Conservation (phyloP, 2,329 filamentous ascomycete genomes). For the Coniella lustricola region DNA sequence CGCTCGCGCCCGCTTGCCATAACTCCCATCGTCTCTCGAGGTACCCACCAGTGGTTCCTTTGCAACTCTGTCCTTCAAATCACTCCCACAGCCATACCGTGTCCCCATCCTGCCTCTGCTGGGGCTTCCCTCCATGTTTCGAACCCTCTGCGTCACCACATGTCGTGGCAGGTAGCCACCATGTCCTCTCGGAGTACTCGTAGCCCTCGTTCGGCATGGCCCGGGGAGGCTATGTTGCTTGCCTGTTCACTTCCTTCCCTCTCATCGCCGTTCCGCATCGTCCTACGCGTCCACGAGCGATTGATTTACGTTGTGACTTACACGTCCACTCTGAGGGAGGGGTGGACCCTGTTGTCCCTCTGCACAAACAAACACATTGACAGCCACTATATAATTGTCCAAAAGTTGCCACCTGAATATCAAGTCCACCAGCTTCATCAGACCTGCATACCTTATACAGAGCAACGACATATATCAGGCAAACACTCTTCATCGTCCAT, state of each 20-base stretch:
- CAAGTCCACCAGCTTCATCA: slow-evolving; percentile 8
- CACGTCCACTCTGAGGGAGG: slow-evolving; percentile 7
- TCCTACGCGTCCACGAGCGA: slow-evolving; percentile 10
- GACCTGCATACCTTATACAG: slow-evolving; percentile 3
- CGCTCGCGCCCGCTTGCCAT: too few relatives aligned
- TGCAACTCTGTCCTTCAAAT: neutral
- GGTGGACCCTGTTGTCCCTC: slow-evolving; percentile 1
- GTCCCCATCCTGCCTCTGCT: neutral
- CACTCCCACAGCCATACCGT: neutral
- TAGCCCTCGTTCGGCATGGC: slow-evolving; percentile 5
- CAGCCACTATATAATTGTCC: slow-evolving; percentile 11
- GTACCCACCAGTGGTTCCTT: slow-evolving; percentile 7
- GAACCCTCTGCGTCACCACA: slow-evolving; percentile 12
- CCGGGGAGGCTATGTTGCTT: slow-evolving; percentile 3
- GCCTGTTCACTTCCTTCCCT: neutral
- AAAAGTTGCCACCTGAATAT: slow-evolving; percentile 16
- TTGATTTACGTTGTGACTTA: slow-evolving; percentile 12
- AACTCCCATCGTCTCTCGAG: slow-evolving; percentile 6
- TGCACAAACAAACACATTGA: slow-evolving; percentile 1
- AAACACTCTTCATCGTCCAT: neutral
- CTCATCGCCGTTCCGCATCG: neutral
- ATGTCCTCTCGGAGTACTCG: slow-evolving; percentile 9
- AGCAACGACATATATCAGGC: neutral
- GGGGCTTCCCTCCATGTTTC: neutral
- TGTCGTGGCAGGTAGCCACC: slow-evolving; percentile 16